phyloP scores from a whole-genome alignment of 768 basidiomycete species.

The Gloeopeniophorella convolvens region DNA sequence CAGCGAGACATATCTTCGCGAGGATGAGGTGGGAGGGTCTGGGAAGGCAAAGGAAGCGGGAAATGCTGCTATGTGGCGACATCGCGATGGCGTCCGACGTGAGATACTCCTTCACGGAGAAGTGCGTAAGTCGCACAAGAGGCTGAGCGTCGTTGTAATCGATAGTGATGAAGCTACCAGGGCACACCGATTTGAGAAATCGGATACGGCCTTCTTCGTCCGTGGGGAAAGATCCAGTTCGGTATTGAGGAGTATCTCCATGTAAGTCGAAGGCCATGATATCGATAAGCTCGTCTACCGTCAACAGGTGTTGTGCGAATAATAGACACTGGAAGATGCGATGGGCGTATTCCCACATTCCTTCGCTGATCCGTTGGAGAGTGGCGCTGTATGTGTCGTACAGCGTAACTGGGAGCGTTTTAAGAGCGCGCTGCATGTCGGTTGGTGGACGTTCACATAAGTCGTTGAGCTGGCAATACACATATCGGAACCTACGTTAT shows the following conservation, averaged over 20 bases:
- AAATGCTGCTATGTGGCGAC: background rate
- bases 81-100: slow-evolving; percentile 3
- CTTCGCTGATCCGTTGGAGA: slow-evolving; percentile 2
- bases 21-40: slow-evolving; percentile 1
- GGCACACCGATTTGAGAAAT: background rate
- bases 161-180: slow-evolving; percentile 5
- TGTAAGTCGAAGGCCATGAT: slow-evolving; percentile 11
- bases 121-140: slow-evolving; percentile 1
- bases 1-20: slow-evolving; percentile 8
- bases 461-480: background rate
- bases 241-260: slow-evolving; percentile 2
- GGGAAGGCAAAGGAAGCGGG: background rate
- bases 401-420: background rate
- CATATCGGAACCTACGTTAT: slow-evolving; percentile 8
- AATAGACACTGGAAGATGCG: slow-evolving; percentile 5
- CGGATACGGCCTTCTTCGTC: slow-evolving; percentile 1
- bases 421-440: background rate
- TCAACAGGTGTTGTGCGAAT: slow-evolving; percentile 9
- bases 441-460: slow-evolving; percentile 2
- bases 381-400: slow-evolving; percentile 6
- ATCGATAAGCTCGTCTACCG: slow-evolving; percentile 6
- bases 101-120: slow-evolving; percentile 8
- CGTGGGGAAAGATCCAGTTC: too few relatives aligned
- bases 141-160: slow-evolving; percentile 3
- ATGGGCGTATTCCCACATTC: slow-evolving; percentile 13